Evolutionary conservation across 2,329 filamentous ascomycete species (phyloP), one percentile per base, ranked within the genome.

Genomic region (Sphaerostilbella broomeana): DNA sequence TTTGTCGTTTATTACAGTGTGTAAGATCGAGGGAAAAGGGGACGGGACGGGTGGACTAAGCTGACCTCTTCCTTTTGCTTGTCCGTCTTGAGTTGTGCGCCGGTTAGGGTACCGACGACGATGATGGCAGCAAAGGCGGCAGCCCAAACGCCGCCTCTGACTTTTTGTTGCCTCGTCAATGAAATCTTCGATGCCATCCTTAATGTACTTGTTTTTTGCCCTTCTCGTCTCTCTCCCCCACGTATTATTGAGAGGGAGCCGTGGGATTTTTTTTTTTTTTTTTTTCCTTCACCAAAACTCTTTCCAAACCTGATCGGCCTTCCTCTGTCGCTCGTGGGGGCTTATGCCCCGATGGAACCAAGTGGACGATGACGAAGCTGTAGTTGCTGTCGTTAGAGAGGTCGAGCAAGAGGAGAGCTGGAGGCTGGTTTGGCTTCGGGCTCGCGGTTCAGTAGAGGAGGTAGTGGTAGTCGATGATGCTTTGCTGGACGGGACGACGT

Each of bases 21-120:
- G 19, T 25, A 15, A 16, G 17, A 20, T 15, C n/a, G 13, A n/a
- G 26, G 26, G 4, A 32, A 7, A 6, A 11, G 45, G 52, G 6
- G 35, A 4, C 6, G 6, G 38, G 10, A 19, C 20, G 13, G 8
- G 16, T 12, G 18, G 8, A 4, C 12, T 12, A 9, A 6, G 18
- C 42, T 41, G 43, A 70, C 69, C 50, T 68, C 55, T 45, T 61
- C 56, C 48, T 63, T 70, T 46, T 73, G 67, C 42, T 64, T 59
- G 43, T 70, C 65, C 33, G 63, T 62, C 56, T 72, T 73, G 31
- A 73, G 51, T 31, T 67, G 65, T 6, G 70, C 70, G 36, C 70
- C 70, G 40, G 70, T 72, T 32, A 69, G 59, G 30, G 65, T 55
- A 42, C 69, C 69, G 21, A 70, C 67, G 43, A 65, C 58, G 44